Conservation (phyloP, 352 stramenopile species). For the Pythium graminicola region DNA sequence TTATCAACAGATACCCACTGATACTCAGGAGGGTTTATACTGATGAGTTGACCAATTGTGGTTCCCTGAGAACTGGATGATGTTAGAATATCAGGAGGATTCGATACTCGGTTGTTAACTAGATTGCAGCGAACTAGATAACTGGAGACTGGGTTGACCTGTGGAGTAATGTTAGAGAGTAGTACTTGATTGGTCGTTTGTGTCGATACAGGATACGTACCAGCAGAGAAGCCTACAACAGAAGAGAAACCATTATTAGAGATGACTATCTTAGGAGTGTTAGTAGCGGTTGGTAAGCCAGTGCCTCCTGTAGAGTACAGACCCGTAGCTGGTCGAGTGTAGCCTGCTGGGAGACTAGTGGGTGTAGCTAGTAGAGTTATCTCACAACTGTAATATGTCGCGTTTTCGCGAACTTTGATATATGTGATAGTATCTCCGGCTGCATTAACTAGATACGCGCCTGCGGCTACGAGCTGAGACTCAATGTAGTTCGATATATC, state of each 20-base stretch:
- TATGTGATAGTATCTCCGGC: slow-evolving; percentile 18
- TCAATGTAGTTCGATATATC: slow-evolving; percentile 24
- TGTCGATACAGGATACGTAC: neutral
- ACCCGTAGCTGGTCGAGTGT: slow-evolving; percentile 18
- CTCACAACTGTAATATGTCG: slow-evolving; percentile 20
- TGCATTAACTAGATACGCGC: slow-evolving; percentile 27
- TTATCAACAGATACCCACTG: slow-evolving; percentile 9
- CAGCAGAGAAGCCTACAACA: slow-evolving; percentile 7
- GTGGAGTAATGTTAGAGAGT: slow-evolving; percentile 2
- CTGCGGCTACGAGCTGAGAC: slow-evolving; percentile 13
- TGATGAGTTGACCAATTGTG: slow-evolving; percentile 7
- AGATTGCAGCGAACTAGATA: slow-evolving; percentile 11
- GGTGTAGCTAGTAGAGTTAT: slow-evolving; percentile 13
- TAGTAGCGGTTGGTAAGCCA: slow-evolving; percentile 24
- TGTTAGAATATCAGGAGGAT: slow-evolving; percentile 9
- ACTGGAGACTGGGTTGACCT: slow-evolving; percentile 1
- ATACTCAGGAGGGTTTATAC: slow-evolving; percentile 4
- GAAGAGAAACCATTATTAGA: slow-evolving; percentile 2
- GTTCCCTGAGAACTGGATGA: slow-evolving; percentile 10
- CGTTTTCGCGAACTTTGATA: slow-evolving; percentile 19
- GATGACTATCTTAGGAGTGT: slow-evolving; percentile 3
- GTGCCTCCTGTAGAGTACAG: slow-evolving; percentile 21
- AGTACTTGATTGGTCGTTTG: slow-evolving; percentile 11
- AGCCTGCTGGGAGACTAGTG: slow-evolving; percentile 15
- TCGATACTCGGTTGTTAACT: slow-evolving; percentile 9